Evolutionary conservation across 202 grass and related monocot genomes (phyloP).

Genomic region (Schoenoplectus triqueter): DNA sequence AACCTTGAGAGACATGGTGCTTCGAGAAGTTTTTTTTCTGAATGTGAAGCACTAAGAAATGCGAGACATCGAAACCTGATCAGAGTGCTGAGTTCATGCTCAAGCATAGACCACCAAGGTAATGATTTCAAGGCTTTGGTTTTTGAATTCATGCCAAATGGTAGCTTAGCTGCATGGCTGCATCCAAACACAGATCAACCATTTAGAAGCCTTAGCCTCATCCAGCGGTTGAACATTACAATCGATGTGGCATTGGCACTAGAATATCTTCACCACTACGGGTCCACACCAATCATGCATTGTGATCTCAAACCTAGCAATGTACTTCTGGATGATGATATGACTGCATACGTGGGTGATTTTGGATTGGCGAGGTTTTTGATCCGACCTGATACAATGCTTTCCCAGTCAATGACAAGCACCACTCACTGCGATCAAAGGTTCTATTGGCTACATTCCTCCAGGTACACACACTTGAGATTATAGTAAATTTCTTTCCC

Average conservation of each 20-base stretch:
- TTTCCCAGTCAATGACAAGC: not conserved
- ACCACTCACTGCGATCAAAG: not conserved
- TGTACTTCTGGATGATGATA: not conserved
- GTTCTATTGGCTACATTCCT: not conserved
- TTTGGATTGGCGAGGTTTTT: not conserved
- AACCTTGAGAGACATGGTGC: conserved; percentile 45
- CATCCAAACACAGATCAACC: conserved; percentile 11
- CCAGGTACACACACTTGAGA: not conserved
- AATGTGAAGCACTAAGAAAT: conserved; percentile 51
- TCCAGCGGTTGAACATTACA: not conserved
- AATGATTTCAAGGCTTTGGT: conserved; percentile 50
- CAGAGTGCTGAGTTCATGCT: conserved; percentile 45
- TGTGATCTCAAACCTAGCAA: not conserved
- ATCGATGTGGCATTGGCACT: not conserved
- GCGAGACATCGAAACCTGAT: conserved; percentile 50
- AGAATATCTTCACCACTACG: not conserved
- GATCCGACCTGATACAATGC: not conserved
- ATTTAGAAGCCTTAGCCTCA: not conserved
- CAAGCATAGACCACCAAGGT: conserved; percentile 44
- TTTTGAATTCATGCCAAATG: conserved; percentile 42
- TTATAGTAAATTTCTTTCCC: not conserved
- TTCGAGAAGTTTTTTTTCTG: conserved; percentile 40
- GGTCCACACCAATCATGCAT: not conserved
- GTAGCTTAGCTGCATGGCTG: conserved; percentile 54
- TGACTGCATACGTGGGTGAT: not conserved